Evolutionary conservation across 2,329 filamentous ascomycete genomes (phyloP), one percentile per base, ranked within the genome.

Genomic region (Sporothrix brasiliensis): DNA sequence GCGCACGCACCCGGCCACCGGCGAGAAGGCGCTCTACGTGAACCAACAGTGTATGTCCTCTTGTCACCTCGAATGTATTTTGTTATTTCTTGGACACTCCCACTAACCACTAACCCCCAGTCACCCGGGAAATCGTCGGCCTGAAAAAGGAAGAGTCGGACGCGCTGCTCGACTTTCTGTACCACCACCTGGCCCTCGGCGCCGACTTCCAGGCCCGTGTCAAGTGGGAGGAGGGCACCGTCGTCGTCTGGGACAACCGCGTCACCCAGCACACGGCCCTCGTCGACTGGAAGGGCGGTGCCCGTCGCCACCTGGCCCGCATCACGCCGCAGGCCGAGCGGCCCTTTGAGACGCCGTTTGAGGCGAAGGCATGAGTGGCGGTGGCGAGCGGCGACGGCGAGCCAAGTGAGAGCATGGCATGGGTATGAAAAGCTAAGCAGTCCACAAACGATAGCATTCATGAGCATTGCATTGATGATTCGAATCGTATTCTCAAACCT

Each of bases 111-210:
- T n/a, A n/a, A 30, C 27, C 27, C 27, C 27, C 27, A 65, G 61
- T 95, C 81, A 94, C 92, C 4, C 89, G 92, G 67, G 85, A 89
- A 41, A 94, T 97, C 69, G 87, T 94, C 1, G 92, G 92, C 14
- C 87, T 90, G 76, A 96, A 97, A 81, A 92, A 93, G 77, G 93
- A 97, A 77, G 93, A 97, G 77, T 92, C 89, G 1, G 93, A 96
- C 73, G 85, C 85, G 63, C 82, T 94, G 13, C 83, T 94, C 71
- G 92, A 92, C 76, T 93, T 93, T 81, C 80, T 94, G 19, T 93
- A 89, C 77, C 87, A 92, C 76, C 91, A 93, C 76, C 88, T 93
- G 68, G 89, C 89, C 0, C 85, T 87, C 53, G 89, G 89, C 24
- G 87, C 89, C 66, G 91, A 93, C 76, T 87, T 93, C 78, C 91